These are phyloP conservation scores for Abelmoschus esculentus DNA, from an alignment of 345 rosid species.

Conservation along the genomic window DNA sequence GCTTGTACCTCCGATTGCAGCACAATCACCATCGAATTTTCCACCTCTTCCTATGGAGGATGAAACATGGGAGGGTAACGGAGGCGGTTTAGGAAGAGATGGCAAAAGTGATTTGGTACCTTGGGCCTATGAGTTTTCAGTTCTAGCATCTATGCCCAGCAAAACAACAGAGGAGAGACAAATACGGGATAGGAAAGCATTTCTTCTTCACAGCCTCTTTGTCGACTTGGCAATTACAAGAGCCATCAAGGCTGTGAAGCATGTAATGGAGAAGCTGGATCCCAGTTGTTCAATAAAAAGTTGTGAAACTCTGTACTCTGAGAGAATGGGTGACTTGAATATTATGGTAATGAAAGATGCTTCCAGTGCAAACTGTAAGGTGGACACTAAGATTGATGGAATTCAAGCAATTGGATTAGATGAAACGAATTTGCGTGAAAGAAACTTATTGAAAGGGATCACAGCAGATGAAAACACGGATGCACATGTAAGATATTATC, in stretches of 20 bases:
- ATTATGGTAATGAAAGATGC: conserved; percentile 56
- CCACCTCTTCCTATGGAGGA: conserved; percentile 83
- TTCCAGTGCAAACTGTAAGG: conserved; percentile 64
- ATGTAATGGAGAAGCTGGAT: conserved; percentile 39
- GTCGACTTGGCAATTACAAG: conserved; percentile 77
- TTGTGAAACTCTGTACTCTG: conserved; percentile 35
- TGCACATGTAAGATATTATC: conserved; percentile 65
- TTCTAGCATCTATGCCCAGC: conserved; percentile 83
- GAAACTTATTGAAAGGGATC: conserved; percentile 91
- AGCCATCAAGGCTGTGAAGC: conserved; percentile 71
- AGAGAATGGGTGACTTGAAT: conserved; percentile 68
- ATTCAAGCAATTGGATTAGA: conserved; percentile 54
- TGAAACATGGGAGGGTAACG: conserved; percentile 87
- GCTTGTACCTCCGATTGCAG: conserved; percentile 80
- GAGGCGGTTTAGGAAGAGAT: conserved; percentile 92
- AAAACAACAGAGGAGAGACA: conserved; percentile 89
- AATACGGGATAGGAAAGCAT: conserved; percentile 85
- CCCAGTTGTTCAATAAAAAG: conserved; percentile 19
- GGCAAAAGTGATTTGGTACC: conserved; percentile 65
- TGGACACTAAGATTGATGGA: conserved; percentile 92
- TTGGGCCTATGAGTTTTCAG: conserved; percentile 74
- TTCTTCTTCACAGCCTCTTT: conserved; percentile 91
- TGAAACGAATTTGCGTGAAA: conserved; percentile 49
- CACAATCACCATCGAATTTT: conserved; percentile 59
- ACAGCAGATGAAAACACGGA: conserved; percentile 97